These are phyloP conservation scores for Cystobasidiopsis lactophilus DNA, from an alignment of 768 basidiomycete species.

Conservation along the genomic window DNA sequence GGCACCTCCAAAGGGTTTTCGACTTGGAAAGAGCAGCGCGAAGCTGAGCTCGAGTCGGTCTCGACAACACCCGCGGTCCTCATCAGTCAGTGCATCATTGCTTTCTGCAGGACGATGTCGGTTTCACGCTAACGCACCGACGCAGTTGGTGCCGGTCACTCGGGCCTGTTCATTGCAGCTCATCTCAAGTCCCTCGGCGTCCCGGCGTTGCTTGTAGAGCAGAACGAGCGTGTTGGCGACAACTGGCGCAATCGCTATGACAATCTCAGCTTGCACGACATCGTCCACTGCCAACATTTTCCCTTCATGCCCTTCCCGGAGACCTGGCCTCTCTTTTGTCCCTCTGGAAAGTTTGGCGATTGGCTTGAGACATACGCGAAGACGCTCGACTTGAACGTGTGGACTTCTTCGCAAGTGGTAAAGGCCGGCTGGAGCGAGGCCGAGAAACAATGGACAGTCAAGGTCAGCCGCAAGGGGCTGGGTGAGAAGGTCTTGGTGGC, in stretches of 20 bases:
- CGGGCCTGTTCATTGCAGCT: conserved; percentile 37
- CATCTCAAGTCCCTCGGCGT: conserved; percentile 38
- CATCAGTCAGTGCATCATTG: background rate
- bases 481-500: background rate
- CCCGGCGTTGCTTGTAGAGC: conserved; percentile 37
- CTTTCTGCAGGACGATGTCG: too few relatives aligned
- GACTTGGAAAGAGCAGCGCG: background rate
- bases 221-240: conserved; percentile 20
- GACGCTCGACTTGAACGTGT: conserved; percentile 6
- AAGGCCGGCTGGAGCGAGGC: background rate
- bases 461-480: background rate
- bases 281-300: conserved; percentile 26
- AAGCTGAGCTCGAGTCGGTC: background rate
- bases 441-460: background rate
- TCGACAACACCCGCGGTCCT: background rate
- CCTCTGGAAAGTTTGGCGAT: conserved; percentile 10
- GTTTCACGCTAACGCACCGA: too few relatives aligned
- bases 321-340: conserved; percentile 14
- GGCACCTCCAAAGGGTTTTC: background rate
- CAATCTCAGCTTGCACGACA: conserved; percentile 36
- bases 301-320: conserved; percentile 24
- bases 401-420: background rate
- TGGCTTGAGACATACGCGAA: conserved; percentile 13
- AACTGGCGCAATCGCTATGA: conserved; percentile 34
- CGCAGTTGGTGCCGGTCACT: background rate